Evolutionary conservation across 345 rosid species (phyloP), one percentile per base, ranked within the genome.

Genomic region (Melaleuca alternifolia): DNA sequence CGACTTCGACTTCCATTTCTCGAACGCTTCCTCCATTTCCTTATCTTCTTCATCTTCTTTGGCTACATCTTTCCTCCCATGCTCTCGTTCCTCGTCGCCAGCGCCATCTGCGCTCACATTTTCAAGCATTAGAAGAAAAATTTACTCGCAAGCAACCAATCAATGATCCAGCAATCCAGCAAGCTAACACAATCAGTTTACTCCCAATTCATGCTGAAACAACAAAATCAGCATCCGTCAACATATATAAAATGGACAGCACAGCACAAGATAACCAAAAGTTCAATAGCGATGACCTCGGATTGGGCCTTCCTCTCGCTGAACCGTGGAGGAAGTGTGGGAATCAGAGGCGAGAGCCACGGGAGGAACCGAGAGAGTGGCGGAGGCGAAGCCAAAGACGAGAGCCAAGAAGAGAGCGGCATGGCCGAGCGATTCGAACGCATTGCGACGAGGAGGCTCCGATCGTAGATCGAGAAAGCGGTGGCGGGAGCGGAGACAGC

Each of bases 1-100:
- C 28, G 94, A 91, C 91, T 96, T 97, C 1, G 95, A 89, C 79
- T 96, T 96, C 91, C 95, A 93, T 53, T 91, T 87, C 89, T 96
- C 97, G 86, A 96, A 96, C 59, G 88, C 95, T 52, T 92, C 93
- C 62, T 93, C 90, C 86, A 91, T 71, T 77, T 92, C 90, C 77
- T 88, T 89, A 54, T 92, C 94, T 82, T 92, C 93, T 11, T 46
- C 87, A 24, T 84, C 50, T 84, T 88, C 83, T 21, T 51, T 21
- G 1, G 71, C 75, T 41, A 41, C 76, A 11, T 15, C 48, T 71
- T 50, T 50, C n/a, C n/a, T n/a, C n/a, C n/a, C n/a, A n/a, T n/a
- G n/a, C n/a, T n/a, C n/a, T n/a, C n/a, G n/a, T n/a, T n/a, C n/a
- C n/a, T n/a, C n/a, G n/a, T n/a, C n/a, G n/a, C n/a, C n/a, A n/a